Conservation (phyloP, 192 early-diverging fungal species). For the Rhizoclosmatium sp. region DNA sequence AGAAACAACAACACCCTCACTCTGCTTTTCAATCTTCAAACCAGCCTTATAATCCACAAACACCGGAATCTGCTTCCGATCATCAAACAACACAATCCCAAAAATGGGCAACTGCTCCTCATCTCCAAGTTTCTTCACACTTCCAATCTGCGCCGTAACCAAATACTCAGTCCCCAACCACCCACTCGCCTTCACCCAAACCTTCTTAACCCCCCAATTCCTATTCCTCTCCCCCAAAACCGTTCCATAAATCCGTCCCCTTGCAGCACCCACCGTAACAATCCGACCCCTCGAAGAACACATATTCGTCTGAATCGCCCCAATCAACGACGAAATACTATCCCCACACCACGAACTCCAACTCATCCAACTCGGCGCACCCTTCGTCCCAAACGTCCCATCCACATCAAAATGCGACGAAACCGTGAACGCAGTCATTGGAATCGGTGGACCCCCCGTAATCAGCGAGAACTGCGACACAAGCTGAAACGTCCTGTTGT, state of each 20-base stretch:
- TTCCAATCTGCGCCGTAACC: background rate
- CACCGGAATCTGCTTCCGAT: constrained; percentile 7
- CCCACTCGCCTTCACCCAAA: constrained; percentile 1
- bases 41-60: constrained; percentile 21
- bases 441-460: constrained; percentile 34
- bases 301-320: constrained; percentile 37
- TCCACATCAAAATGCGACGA: constrained; percentile 22
- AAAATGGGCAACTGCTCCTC: constrained; percentile 4
- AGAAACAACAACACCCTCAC: background rate
- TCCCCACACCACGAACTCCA: constrained; percentile 36
- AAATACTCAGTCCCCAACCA: constrained; percentile 25
- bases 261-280: constrained; percentile 24
- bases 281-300: constrained; percentile 22
- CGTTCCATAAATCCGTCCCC: constrained; percentile 18
- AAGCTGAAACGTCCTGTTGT: constrained; percentile 16
- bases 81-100: constrained; percentile 25
- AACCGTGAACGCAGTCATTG: constrained; percentile 26
- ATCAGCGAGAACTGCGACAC: constrained; percentile 26
- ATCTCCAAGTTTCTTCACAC: background rate
- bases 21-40: background rate
- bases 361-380: constrained; percentile 30
- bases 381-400: background rate
- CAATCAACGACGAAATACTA: constrained; percentile 24
- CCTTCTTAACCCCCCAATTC: background rate
- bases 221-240: background rate